Conservation (phyloP, 192 early-diverging fungal genomes). For the Dispira simplex region DNA sequence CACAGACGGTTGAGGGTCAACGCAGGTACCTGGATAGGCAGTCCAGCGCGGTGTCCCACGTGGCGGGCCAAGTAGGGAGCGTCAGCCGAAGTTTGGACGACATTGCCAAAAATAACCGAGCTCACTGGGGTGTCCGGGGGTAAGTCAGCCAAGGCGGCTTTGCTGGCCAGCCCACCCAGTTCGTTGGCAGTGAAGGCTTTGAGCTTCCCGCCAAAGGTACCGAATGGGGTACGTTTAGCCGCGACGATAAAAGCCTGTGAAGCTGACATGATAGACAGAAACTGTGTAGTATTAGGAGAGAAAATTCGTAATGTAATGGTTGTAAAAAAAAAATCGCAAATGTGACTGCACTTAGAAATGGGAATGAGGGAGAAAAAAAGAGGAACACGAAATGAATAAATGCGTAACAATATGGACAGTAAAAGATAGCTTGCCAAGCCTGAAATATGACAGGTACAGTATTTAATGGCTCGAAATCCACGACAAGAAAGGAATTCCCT, state of each 20-base stretch:
- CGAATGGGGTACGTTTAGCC: slow-evolving; percentile 75
- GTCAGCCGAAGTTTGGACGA: slow-evolving; percentile 66
- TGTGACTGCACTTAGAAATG: no score
- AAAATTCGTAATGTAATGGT: no score
- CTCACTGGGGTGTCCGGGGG: slow-evolving; percentile 55
- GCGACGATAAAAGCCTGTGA: slow-evolving; percentile 53
- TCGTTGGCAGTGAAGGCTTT: slow-evolving; percentile 67
- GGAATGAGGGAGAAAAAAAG: no score
- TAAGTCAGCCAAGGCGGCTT: slow-evolving; percentile 65
- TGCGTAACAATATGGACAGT: no score
- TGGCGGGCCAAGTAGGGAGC: slow-evolving; percentile 89
- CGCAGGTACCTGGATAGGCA: slow-evolving; percentile 74
- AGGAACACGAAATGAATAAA: no score
- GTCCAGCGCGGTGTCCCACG: slow-evolving; percentile 74
- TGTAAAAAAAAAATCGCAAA: no score
- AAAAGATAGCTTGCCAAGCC: no score
- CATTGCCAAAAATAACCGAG: slow-evolving; percentile 93
- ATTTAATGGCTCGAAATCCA: no score
- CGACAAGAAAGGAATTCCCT: no score
- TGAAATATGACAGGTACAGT: no score
- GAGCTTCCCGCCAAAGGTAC: slow-evolving; percentile 90
- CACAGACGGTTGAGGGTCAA: slow-evolving; percentile 92
- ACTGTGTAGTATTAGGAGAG: no score
- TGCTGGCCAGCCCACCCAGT: slow-evolving; percentile 83
- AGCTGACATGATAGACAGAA: slow-evolving; percentile 20